phyloP scores from a whole-genome alignment of 371 early-diverging fungal species.

The Thermomucor indicae-seudaticae region DNA sequence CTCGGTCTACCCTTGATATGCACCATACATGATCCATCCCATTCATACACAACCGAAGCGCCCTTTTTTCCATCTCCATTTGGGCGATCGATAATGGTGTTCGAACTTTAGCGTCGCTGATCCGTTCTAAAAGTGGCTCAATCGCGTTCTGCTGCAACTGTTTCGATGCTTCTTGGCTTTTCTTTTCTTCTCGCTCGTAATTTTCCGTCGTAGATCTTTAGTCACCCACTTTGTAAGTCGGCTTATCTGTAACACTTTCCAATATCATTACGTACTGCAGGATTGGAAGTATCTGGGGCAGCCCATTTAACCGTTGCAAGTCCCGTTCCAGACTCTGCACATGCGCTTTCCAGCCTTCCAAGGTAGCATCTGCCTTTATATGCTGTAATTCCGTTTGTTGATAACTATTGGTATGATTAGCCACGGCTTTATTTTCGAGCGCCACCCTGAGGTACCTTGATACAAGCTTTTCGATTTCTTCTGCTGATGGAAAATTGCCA shows the following conservation, averaged over 20 bases:
- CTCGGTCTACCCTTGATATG: too few species aligned
- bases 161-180: not conserved
- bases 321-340: slow-evolving; percentile 4
- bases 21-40: slow-evolving; percentile 2
- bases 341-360: not conserved
- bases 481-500: not conserved
- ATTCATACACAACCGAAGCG: not conserved
- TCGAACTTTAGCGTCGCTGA: not conserved
- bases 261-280: slow-evolving; percentile 3
- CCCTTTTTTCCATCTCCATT: not conserved
- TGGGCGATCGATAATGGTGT: not conserved
- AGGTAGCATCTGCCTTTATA: slow-evolving; percentile 1
- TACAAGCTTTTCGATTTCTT: not conserved
- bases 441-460: too few species aligned
- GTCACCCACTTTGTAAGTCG: too few species aligned
- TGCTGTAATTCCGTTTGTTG: not conserved
- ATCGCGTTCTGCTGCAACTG: not conserved
- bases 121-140: not conserved
- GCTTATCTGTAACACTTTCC: too few species aligned
- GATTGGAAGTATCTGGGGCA: slow-evolving; percentile 5
- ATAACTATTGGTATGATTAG: not conserved
- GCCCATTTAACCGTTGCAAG: slow-evolving; percentile 3
- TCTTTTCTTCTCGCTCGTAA: not conserved
- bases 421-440: too few species aligned
- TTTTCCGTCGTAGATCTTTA: too few species aligned